Base-by-base conservation (phyloP, 768 basidiomycete genomes). In the Tephrocybe sp. region DNA sequence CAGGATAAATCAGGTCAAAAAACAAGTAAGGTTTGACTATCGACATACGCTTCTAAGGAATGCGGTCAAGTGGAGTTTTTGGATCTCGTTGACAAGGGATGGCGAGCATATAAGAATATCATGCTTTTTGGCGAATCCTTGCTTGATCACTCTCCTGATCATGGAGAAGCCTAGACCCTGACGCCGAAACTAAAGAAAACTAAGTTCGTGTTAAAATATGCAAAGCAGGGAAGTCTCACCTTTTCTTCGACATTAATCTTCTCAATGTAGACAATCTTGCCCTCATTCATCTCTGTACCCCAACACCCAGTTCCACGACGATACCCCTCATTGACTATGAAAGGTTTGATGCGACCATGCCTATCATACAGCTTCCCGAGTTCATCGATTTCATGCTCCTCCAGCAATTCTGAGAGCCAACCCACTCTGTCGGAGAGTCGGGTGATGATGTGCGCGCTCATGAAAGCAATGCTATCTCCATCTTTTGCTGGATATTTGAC, bases 291-390 rank as follows among this genome's bases (percentile, higher is more conserved):
- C 45, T 67, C 63, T 2, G 23, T 34, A 7, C 62, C 63, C 65
- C 63, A 69, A 23, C 57, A 61, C 12, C 67, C 66, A 1, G 63
- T 61, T 6, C 68, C 68, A 37, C 59, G 62, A 21, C 61, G 60
- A 30, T 55, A 29, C 13, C 60, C 55, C 16, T 62, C 50, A 18
- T 64, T 57, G 23, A 63, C 43, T 5, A 64, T 40, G 42, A 56
- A 55, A 3, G 56, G 47, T 37, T 56, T 55, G 21, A 66, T 23
- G 6, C 49, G 29, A 11, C 61, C 59, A 36, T 56, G 18, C 39
- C 60, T 57, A 54, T 70, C 65, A 41, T 36, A 36, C n/a, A n/a
- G n/a, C n/a, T n/a, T n/a, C n/a, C n/a, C n/a, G n/a, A n/a, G n/a
- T n/a, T n/a, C n/a, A n/a, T n/a, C n/a, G n/a, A n/a, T n/a, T n/a